Conservation (phyloP, 2,329 filamentous ascomycete genomes). For the Calonectria hawksworthii region DNA sequence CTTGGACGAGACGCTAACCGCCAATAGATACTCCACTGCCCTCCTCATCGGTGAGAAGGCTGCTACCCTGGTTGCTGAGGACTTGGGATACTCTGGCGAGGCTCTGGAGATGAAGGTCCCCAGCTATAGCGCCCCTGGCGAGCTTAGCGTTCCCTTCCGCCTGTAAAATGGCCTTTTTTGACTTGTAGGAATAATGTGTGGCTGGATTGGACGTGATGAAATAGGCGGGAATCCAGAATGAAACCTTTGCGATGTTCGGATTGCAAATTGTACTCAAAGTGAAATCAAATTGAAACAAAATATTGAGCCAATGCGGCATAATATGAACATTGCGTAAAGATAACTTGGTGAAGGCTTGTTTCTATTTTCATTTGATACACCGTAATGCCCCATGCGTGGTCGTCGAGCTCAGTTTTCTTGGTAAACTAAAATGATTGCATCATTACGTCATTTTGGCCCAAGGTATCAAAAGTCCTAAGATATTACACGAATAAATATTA, state of each 20-base stretch:
- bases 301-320: constrained; percentile 33
- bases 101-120: constrained; percentile 85
- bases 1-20: constrained; percentile 21
- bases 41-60: constrained; percentile 84
- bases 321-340: neutral
- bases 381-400: neutral
- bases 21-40: constrained; percentile 73
- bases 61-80: constrained; percentile 78
- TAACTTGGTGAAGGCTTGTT: neutral
- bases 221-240: neutral
- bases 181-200: neutral
- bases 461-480: neutral
- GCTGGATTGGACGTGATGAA: neutral
- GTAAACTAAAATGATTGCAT: neutral
- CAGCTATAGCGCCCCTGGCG: constrained; percentile 70
- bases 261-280: neutral
- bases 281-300: constrained; percentile 1
- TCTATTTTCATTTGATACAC: neutral
- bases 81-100: constrained; percentile 79
- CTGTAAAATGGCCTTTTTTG: constrained; percentile 49
- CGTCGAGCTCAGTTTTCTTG: neutral
- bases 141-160: constrained; percentile 56
- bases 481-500: constrained; percentile 47
- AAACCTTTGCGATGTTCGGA: neutral
- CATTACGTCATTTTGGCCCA: neutral